A percentile compares a stretch with the other conserved stretches of the same genome.
These are phyloP conservation scores for Hyparrhenia diplandra DNA, from an alignment of 176 grass and related monocot genomes.

Conservation along the genomic window DNA sequence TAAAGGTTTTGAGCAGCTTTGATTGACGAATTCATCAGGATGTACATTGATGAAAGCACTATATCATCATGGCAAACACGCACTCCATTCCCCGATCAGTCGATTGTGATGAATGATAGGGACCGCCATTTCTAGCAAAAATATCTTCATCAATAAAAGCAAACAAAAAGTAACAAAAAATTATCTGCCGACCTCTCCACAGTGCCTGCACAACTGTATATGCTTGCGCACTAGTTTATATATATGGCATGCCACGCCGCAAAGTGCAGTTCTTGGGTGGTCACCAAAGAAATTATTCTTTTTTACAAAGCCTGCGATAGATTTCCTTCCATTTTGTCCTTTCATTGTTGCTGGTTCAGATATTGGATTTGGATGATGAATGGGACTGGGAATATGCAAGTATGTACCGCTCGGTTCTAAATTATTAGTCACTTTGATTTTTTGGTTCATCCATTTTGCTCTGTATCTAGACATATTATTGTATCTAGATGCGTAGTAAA, in stretches of 20 bases:
- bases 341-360: neutral
- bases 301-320: neutral
- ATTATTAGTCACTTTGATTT: too few species aligned
- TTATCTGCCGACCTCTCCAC: neutral
- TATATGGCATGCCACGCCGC: neutral
- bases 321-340: neutral
- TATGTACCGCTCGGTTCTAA: too few species aligned
- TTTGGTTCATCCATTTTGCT: too few species aligned
- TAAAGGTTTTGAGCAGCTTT: too few species aligned
- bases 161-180: neutral
- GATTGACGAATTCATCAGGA: too few species aligned
- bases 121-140: neutral
- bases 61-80: neutral
- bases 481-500: too few species aligned
- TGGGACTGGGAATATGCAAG: neutral
- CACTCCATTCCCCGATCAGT: neutral
- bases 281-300: neutral
- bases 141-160: neutral
- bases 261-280: slow-evolving; percentile 7
- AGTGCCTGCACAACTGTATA: neutral
- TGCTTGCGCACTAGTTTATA: neutral
- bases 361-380: neutral
- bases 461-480: too few species aligned
- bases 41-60: neutral
- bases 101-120: neutral